phyloP scores from a whole-genome alignment of 257 asterid genomes.

The Solanum chaucha region DNA sequence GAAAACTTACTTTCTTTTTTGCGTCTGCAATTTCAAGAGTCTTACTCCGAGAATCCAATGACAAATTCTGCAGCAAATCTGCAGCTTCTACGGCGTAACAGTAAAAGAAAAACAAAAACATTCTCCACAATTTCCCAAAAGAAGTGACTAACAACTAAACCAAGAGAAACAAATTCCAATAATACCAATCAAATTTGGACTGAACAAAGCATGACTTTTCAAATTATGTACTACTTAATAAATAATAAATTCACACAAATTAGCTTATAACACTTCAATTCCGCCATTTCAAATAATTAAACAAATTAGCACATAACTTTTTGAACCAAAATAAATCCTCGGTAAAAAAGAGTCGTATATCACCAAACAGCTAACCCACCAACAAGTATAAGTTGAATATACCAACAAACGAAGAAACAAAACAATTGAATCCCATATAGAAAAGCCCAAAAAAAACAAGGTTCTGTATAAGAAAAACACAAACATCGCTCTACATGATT shows the following conservation, averaged over 20 bases:
- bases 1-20: constrained; percentile 27
- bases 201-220: neutral
- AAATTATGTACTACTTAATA: neutral
- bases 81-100: constrained; percentile 32
- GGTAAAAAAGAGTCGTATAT: neutral
- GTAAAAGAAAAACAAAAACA: constrained; percentile 39
- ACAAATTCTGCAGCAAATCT: constrained; percentile 48
- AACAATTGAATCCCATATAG: neutral
- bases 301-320: neutral
- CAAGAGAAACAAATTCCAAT: neutral
- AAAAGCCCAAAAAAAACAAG: neutral
- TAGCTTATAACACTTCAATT: neutral
- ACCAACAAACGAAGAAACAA: neutral
- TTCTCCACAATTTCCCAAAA: neutral
- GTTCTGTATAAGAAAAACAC: neutral
- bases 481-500: neutral
- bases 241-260: neutral
- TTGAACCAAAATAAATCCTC: neutral
- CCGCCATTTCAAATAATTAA: neutral
- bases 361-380: neutral
- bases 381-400: neutral
- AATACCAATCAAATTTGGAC: neutral
- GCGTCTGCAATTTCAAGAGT: constrained; percentile 30
- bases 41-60: constrained; percentile 49
- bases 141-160: neutral